Percentiles rank a stretch among this genome's conserved stretches.
Conservation (phyloP, 805 yeast genomes). For the Kodamaea leandrae region DNA sequence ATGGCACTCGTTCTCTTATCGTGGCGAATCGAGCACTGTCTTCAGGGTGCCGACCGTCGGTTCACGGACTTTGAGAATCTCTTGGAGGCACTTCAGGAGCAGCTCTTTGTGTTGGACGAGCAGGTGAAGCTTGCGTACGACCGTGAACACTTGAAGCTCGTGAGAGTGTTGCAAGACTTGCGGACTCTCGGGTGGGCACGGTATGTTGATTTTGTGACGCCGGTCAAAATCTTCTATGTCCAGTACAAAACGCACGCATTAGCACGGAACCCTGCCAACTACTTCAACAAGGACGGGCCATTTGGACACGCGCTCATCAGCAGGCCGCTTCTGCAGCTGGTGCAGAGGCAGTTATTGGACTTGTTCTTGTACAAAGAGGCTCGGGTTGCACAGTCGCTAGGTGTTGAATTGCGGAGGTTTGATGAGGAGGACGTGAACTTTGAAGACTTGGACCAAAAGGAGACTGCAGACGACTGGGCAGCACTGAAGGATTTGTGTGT, state of each 20-base stretch:
- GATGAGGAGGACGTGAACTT: slow-evolving; percentile 51
- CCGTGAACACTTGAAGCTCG: slow-evolving; percentile 10
- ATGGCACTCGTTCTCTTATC: slow-evolving; percentile 26
- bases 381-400: slow-evolving; percentile 35
- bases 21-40: slow-evolving; percentile 36
- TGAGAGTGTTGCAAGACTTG: slow-evolving; percentile 24
- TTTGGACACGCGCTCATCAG: slow-evolving; percentile 18
- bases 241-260: slow-evolving; percentile 23
- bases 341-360: slow-evolving; percentile 35
- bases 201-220: slow-evolving; percentile 31
- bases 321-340: slow-evolving; percentile 24
- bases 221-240: slow-evolving; percentile 33
- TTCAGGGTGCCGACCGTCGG: slow-evolving; percentile 20
- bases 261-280: slow-evolving; percentile 30
- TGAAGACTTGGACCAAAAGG: slow-evolving; percentile 21
- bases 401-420: slow-evolving; percentile 46
- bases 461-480: slow-evolving; percentile 25
- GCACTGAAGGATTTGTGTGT: slow-evolving; percentile 43
- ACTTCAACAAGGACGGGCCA: slow-evolving; percentile 23
- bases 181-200: slow-evolving; percentile 23
- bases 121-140: slow-evolving; percentile 8
- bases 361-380: slow-evolving; percentile 51
- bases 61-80: slow-evolving; percentile 22
- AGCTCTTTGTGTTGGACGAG: slow-evolving; percentile 3
- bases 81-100: slow-evolving; percentile 10